Percentiles rank a stretch among this genome's conserved stretches.
Evolutionary conservation across 768 basidiomycete species (phyloP).

Genomic region (Gloeopeniophorella convolvens): DNA sequence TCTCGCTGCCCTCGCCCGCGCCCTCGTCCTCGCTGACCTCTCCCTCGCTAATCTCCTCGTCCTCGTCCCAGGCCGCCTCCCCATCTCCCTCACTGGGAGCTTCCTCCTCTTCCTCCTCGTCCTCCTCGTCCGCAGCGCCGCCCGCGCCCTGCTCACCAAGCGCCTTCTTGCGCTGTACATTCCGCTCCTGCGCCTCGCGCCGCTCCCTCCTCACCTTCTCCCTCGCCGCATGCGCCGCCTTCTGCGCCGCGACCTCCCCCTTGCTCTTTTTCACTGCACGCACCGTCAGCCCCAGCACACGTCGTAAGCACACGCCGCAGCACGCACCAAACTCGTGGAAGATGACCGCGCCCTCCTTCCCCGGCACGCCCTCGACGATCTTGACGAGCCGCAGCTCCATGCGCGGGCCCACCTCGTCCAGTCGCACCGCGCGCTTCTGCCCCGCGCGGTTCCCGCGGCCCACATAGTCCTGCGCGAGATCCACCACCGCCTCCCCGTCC

Average conservation of each 20-base stretch:
- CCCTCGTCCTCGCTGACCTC: conserved; percentile 37
- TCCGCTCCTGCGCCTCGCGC: conserved; percentile 85
- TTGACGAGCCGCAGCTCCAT: conserved; percentile 92
- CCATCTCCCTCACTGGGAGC: conserved; percentile 33
- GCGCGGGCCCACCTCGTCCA: conserved; percentile 93
- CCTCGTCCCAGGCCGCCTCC: conserved; percentile 46
- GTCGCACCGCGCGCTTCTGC: conserved; percentile 79
- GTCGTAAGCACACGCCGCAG: conserved; percentile 5
- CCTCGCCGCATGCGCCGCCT: conserved; percentile 71
- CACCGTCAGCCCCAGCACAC: neutral
- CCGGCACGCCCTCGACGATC: conserved; percentile 89
- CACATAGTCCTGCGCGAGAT: conserved; percentile 91
- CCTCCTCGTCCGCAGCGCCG: conserved; percentile 7
- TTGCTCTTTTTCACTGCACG: conserved; percentile 84
- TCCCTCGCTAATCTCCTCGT: conserved; percentile 58
- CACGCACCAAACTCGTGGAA: conserved; percentile 88
- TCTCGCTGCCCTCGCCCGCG: conserved; percentile 38
- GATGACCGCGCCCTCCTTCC: conserved; percentile 87
- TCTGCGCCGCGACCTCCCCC: conserved; percentile 58
- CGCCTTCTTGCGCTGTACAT: conserved; percentile 79
- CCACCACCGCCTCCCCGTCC: conserved; percentile 72
- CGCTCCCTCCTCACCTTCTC: conserved; percentile 70
- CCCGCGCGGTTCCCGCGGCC: conserved; percentile 93
- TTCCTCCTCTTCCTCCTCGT: conserved; percentile 31
- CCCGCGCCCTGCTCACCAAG: conserved; percentile 28